These are phyloP conservation scores for Alternaria viburni DNA, from an alignment of 2,329 filamentous ascomycete genomes.

Conservation along the genomic window DNA sequence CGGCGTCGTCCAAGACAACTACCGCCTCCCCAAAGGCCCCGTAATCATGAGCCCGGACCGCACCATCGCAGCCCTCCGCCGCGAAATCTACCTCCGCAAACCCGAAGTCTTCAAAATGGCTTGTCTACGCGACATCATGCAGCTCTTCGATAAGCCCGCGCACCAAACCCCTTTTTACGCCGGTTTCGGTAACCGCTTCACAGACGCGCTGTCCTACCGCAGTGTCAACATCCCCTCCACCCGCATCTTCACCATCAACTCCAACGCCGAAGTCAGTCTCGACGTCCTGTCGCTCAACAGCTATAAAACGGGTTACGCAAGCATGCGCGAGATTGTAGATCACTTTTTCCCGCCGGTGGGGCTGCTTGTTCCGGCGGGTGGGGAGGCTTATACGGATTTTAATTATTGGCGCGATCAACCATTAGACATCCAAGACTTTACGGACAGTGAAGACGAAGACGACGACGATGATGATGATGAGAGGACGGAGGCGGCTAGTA, in stretches of 20 bases:
- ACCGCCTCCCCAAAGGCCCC: slow-evolving; percentile 83
- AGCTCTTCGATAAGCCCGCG: slow-evolving; percentile 70
- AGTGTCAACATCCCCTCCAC: slow-evolving; percentile 94
- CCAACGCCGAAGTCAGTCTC: slow-evolving; percentile 91
- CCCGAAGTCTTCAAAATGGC: slow-evolving; percentile 99
- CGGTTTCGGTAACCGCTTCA: slow-evolving; percentile 94
- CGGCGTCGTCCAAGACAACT: slow-evolving; percentile 86
- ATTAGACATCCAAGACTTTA: slow-evolving; percentile 86
- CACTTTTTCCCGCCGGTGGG: slow-evolving; percentile 96
- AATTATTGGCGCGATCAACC: slow-evolving; percentile 92
- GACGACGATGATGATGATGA: slow-evolving; percentile 50
- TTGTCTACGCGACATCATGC: slow-evolving; percentile 90
- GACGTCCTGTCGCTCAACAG: slow-evolving; percentile 91
- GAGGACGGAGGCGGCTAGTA: slow-evolving; percentile 49
- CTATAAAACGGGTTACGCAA: slow-evolving; percentile 95
- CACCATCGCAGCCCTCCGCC: slow-evolving; percentile 88
- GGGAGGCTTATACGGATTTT: slow-evolving; percentile 96
- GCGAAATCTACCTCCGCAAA: slow-evolving; percentile 93
- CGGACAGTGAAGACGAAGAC: slow-evolving; percentile 70
- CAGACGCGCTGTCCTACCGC: slow-evolving; percentile 93
- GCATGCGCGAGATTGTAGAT: slow-evolving; percentile 95
- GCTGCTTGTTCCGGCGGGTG: slow-evolving; percentile 83
- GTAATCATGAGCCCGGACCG: slow-evolving; percentile 95
- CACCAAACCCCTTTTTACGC: slow-evolving; percentile 89
- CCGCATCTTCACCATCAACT: slow-evolving; percentile 98